phyloP scores from a whole-genome alignment of 2,329 filamentous ascomycete genomes.

The Tolypocladium tropicale region DNA sequence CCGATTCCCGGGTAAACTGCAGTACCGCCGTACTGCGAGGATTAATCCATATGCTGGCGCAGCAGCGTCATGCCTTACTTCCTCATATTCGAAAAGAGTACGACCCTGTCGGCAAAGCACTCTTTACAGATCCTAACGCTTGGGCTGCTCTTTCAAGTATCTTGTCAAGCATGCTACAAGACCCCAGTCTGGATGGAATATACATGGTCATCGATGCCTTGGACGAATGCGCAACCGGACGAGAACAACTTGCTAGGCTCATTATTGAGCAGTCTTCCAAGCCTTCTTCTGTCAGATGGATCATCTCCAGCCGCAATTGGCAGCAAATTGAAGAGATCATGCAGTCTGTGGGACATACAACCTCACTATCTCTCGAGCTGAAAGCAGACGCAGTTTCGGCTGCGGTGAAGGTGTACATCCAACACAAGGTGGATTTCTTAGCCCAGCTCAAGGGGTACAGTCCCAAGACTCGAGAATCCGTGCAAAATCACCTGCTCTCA shows the following conservation, averaged over 20 bases:
- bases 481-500: conserved; percentile 15
- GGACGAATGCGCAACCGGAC: conserved; percentile 27
- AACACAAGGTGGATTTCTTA: conserved; percentile 17
- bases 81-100: conserved; percentile 23
- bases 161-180: conserved; percentile 26
- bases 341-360: background rate
- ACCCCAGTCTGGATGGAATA: conserved; percentile 14
- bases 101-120: conserved; percentile 16
- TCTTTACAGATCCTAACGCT: conserved; percentile 29
- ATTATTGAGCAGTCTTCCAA: conserved; percentile 14
- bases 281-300: conserved; percentile 23
- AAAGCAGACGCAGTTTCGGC: conserved; percentile 18
- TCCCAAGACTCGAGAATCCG: background rate
- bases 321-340: conserved; percentile 23
- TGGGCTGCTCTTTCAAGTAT: conserved; percentile 25
- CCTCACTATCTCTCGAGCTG: conserved; percentile 22
- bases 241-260: conserved; percentile 22
- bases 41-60: conserved; percentile 28
- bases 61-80: conserved; percentile 19
- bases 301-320: conserved; percentile 33
- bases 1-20: conserved; percentile 24
- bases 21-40: conserved; percentile 29
- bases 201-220: conserved; percentile 35
- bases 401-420: conserved; percentile 24
- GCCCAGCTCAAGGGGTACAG: background rate